Evolutionary conservation across 345 rosid genomes (phyloP).

Genomic region (Triadica sebifera): DNA sequence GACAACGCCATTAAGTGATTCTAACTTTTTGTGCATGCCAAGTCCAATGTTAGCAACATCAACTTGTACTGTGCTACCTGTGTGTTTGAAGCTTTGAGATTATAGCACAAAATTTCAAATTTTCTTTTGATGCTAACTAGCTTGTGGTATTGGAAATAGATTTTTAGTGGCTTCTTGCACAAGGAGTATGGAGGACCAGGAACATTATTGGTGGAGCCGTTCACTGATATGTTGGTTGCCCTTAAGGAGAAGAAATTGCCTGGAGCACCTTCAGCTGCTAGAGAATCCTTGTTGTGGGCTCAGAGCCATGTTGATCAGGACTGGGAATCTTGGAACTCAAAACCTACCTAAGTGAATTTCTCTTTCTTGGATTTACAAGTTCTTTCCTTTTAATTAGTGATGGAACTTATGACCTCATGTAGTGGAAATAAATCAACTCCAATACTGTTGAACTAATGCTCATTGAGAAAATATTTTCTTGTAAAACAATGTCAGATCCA

Average conservation of each 20-base stretch:
- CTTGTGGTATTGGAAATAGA: constrained; percentile 28
- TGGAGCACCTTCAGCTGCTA: constrained; percentile 43
- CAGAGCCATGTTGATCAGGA: constrained; percentile 41
- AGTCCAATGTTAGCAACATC: constrained; percentile 22
- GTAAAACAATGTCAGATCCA: constrained; percentile 25
- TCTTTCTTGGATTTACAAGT: not conserved
- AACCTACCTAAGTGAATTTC: constrained; percentile 18
- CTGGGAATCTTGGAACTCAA: constrained; percentile 38
- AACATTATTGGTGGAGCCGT: constrained; percentile 48
- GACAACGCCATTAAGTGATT: constrained; percentile 32
- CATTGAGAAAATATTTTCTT: constrained; percentile 3
- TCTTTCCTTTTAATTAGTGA: not conserved
- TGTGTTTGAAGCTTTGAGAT: constrained; percentile 10
- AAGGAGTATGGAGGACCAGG: constrained; percentile 48
- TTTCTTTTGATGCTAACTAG: constrained; percentile 3
- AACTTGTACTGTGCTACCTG: constrained; percentile 9
- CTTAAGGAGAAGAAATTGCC: constrained; percentile 39
- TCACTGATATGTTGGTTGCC: constrained; percentile 37
- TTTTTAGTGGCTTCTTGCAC: constrained; percentile 41
- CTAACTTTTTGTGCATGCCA: constrained; percentile 35
- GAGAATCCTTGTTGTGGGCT: constrained; percentile 44
- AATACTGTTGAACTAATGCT: not conserved
- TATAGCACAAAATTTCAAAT: constrained; percentile 8
- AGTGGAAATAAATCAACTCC: not conserved
- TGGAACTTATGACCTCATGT: not conserved